Conservation (phyloP, 768 basidiomycete genomes). For the Lactifluus echinatus region DNA sequence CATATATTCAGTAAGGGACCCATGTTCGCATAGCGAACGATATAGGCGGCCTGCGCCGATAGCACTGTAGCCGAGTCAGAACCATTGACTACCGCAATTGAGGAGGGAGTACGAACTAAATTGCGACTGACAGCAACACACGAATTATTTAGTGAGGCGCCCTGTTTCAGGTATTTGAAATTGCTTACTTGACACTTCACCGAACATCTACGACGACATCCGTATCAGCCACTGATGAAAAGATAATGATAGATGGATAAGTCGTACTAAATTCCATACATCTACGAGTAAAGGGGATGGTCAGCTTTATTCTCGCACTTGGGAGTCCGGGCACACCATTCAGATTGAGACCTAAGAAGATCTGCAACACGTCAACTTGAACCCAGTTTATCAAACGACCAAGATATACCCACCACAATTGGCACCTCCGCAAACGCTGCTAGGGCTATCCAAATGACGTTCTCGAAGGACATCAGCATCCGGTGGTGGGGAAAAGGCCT, state of each 20-base stretch:
- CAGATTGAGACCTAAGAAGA: not conserved
- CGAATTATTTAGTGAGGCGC: not conserved
- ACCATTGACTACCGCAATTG: no score
- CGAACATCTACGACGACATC: not conserved
- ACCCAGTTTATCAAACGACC: not conserved
- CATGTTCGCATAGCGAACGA: no score
- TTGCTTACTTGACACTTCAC: not conserved
- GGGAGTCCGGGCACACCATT: not conserved
- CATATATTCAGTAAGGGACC: no score
- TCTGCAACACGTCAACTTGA: not conserved
- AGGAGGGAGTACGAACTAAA: no score
- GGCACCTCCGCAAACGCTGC: not conserved
- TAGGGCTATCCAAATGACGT: conserved; percentile 2
- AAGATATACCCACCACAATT: not conserved
- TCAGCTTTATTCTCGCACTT: not conserved
- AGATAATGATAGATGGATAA: not conserved
- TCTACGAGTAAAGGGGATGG: not conserved
- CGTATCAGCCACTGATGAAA: not conserved
- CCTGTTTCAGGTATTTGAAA: not conserved
- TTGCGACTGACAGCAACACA: not conserved
- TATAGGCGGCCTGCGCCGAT: no score
- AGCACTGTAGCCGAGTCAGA: no score
- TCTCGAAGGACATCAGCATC: not conserved
- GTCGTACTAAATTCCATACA: not conserved
- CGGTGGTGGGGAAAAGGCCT: not conserved